A percentile compares a stretch with the other conserved stretches of the same genome.
phyloP scores from a whole-genome alignment of 371 early-diverging fungal genomes.

The Funneliformis caledonium region DNA sequence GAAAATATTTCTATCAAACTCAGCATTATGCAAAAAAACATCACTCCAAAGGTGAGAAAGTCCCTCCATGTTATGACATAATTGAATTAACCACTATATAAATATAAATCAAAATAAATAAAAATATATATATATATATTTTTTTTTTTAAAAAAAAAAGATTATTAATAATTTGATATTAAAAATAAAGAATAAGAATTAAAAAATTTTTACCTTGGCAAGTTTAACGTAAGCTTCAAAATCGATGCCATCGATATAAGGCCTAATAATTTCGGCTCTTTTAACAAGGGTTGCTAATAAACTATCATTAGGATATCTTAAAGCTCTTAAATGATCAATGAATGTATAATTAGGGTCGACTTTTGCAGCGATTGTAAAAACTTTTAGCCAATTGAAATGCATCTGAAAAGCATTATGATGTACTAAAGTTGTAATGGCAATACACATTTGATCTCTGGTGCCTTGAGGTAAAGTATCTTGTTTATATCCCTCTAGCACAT shows the following conservation, averaged over 20 bases:
- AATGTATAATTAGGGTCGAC: constrained; percentile 14
- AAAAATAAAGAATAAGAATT: not conserved
- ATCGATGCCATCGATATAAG: not conserved
- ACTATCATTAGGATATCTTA: not conserved
- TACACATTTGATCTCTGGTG: not conserved
- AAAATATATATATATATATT: too few relatives aligned
- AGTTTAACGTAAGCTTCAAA: not conserved
- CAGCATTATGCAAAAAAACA: not conserved
- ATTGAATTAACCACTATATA: not conserved
- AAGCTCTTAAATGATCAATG: not conserved
- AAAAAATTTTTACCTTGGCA: constrained; percentile 5
- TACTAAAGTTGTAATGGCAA: not conserved
- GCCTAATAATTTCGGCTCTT: not conserved
- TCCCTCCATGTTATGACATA: not conserved
- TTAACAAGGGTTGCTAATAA: not conserved
- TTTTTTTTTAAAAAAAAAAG: not conserved
- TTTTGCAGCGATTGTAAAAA: not conserved
- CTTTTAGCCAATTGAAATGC: constrained; percentile 21
- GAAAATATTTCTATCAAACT: constrained; percentile 1
- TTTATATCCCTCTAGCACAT: not conserved
- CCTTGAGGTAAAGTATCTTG: not conserved
- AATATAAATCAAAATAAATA: too few relatives aligned
- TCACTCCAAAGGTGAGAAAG: not conserved
- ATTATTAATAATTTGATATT: not conserved
- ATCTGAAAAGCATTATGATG: constrained; percentile 1